Evolutionary conservation across 2,329 filamentous ascomycete species (phyloP), one percentile per base, ranked within the genome.

Genomic region (Diaporthe nobilis): DNA sequence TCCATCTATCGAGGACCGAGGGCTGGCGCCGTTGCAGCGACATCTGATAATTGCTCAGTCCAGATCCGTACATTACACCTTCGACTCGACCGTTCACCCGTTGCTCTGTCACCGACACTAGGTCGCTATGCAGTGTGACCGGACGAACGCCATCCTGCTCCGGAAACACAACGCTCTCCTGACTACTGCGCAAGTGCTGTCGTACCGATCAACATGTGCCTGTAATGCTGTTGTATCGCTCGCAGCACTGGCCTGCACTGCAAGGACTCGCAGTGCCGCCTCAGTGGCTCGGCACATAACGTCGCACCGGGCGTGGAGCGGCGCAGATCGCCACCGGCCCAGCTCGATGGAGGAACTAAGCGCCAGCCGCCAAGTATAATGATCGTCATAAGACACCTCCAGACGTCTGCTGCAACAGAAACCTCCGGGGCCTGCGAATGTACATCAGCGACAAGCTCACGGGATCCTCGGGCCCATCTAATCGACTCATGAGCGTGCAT

Each of bases 361-460:
- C 49, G 65, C 49, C 51, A 70, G 65, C 65, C 65, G 65, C 65
- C 65, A 55, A 55, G 65, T 42, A 70, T 70, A 70, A 55, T 70
- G 65, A 70, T 70, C 65, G 65, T 55, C 65, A 55, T 55, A 70
- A 55, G 34, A 53, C 49, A 53, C 34, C 65, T 55, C 47, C 34
- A 53, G 65, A 55, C 65, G 15, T 39, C 65, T 55, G 65, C 47
- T 55, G 65, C 65, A 70, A 53, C 65, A 55, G 34, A 70, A 53
- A 39, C 65, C 34, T 70, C 22, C 65, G 49, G 65, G 7, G 49
- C 49, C 49, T 28, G 65, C 49, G 42, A 12, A 39, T 25, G 13
- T 20, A 42, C 49, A 20, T 31, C 34, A 13, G 55, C 49, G 22
- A 70, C 65, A 70, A 70, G 47, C 65, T 70, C 65, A 55, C 65